Conservation (phyloP, 148 eudicot species). For the Drosera capensis region DNA sequence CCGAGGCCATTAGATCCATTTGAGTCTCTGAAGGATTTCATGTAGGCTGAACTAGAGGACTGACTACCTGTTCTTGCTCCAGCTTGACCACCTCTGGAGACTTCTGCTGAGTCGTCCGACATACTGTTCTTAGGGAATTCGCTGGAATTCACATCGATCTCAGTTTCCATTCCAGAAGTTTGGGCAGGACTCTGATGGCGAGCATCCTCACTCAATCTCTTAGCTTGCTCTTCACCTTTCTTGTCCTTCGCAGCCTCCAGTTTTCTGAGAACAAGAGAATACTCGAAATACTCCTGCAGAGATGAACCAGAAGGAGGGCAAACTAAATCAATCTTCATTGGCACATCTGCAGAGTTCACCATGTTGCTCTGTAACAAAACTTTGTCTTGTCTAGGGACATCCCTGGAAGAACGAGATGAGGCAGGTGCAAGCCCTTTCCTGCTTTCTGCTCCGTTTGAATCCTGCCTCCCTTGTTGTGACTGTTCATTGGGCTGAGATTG, state of each 20-base stretch:
- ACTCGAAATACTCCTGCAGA: slow-evolving; percentile 19
- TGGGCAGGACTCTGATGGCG: slow-evolving; percentile 17
- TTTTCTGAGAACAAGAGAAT: slow-evolving; percentile 12
- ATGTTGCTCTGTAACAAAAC: slow-evolving; percentile 10
- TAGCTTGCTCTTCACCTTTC: slow-evolving; percentile 17
- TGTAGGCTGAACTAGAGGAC: slow-evolving; percentile 20
- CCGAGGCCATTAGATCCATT: slow-evolving; percentile 13
- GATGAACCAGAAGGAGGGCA: slow-evolving; percentile 28
- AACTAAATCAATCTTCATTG: slow-evolving; percentile 9
- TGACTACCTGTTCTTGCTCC: slow-evolving; percentile 20
- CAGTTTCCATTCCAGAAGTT: slow-evolving; percentile 23
- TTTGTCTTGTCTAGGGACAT: slow-evolving; percentile 20
- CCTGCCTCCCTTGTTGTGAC: slow-evolving; percentile 13
- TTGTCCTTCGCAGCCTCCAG: slow-evolving; percentile 13
- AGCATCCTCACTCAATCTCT: slow-evolving; percentile 12
- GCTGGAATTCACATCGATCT: slow-evolving; percentile 27
- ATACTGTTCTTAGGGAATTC: slow-evolving; percentile 13
- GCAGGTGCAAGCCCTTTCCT: slow-evolving; percentile 18
- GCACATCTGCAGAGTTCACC: slow-evolving; percentile 14
- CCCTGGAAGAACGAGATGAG: slow-evolving; percentile 31
- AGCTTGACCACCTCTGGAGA: slow-evolving; percentile 16
- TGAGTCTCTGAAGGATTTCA: slow-evolving; percentile 20
- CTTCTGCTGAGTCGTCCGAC: slow-evolving; percentile 29
- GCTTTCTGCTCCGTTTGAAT: slow-evolving; percentile 21
- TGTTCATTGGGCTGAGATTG: slow-evolving; percentile 17